These are phyloP conservation scores for Gaeumannomyces sp. DNA, from an alignment of 2,329 filamentous ascomycete genomes.

Conservation along the genomic window DNA sequence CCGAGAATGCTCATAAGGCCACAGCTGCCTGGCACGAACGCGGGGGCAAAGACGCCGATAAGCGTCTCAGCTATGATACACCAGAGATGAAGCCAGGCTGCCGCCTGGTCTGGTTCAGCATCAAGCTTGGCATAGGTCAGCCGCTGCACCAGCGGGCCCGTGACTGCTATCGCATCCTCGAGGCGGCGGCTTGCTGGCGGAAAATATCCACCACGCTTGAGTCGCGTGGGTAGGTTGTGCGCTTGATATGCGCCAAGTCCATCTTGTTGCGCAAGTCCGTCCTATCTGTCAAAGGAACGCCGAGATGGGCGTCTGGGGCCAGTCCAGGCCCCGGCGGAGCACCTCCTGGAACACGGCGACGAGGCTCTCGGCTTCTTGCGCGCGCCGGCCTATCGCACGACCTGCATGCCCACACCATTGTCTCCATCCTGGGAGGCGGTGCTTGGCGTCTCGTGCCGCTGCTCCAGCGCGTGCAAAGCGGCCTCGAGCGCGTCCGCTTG, in stretches of 20 bases:
- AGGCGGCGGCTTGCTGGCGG: no score
- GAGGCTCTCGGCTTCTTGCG: neutral
- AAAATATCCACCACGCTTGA: neutral
- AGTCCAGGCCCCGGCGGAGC: neutral
- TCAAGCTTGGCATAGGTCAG: neutral
- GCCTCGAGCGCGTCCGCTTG: neutral
- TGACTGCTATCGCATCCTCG: no score
- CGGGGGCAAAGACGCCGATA: neutral
- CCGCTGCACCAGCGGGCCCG: neutral
- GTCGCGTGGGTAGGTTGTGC: neutral
- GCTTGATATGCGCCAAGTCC: neutral
- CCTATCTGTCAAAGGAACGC: neutral
- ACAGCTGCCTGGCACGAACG: slow-evolving; percentile 7
- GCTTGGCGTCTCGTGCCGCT: neutral
- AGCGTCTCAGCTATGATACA: neutral
- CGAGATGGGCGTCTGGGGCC: neutral
- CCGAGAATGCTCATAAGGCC: neutral
- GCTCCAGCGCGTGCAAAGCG: neutral
- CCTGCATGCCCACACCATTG: neutral
- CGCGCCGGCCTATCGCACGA: neutral
- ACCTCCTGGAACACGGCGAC: neutral
- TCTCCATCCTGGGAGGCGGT: neutral
- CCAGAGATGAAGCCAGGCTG: neutral
- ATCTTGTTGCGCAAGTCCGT: neutral
- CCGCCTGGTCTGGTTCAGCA: neutral